These are phyloP conservation scores for Fusarium liriodendri DNA, from an alignment of 2,329 filamentous ascomycete genomes.

Conservation along the genomic window DNA sequence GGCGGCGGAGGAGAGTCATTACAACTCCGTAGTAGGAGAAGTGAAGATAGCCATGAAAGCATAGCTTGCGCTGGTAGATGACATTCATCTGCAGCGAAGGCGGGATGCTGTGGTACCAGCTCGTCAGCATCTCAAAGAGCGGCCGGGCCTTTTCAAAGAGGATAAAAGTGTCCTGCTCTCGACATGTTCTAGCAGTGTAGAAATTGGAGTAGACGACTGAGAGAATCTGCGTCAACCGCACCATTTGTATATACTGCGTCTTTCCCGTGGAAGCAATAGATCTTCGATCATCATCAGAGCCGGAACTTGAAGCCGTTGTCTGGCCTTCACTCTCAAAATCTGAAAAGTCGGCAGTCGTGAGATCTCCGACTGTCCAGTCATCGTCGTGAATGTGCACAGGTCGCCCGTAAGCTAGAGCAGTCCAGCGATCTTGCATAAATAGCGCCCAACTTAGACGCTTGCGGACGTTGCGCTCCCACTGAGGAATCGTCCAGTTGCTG, in stretches of 20 bases:
- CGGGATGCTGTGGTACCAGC: slow-evolving; percentile 59
- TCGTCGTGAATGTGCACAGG: slow-evolving; percentile 47
- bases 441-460: slow-evolving; percentile 69
- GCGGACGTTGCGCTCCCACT: slow-evolving; percentile 67
- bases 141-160: slow-evolving; percentile 61
- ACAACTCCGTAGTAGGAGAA: slow-evolving; percentile 60
- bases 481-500: slow-evolving; percentile 65
- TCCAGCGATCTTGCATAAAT: slow-evolving; percentile 71
- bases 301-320: slow-evolving; percentile 26
- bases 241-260: slow-evolving; percentile 59
- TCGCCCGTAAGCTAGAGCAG: slow-evolving; percentile 44
- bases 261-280: slow-evolving; percentile 51
- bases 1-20: slow-evolving; percentile 58
- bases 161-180: slow-evolving; percentile 46
- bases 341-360: slow-evolving; percentile 48
- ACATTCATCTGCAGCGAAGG: slow-evolving; percentile 58
- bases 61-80: slow-evolving; percentile 54
- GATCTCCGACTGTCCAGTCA: slow-evolving; percentile 45
- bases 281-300: slow-evolving; percentile 43
- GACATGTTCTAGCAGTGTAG: slow-evolving; percentile 50
- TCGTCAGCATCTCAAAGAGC: slow-evolving; percentile 59
- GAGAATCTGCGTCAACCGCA: slow-evolving; percentile 58
- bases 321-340: slow-evolving; percentile 39
- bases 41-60: slow-evolving; percentile 54
- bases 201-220: slow-evolving; percentile 58